phyloP scores from a whole-genome alignment of 2,329 filamentous ascomycete species.

The Dissoconium aciculare region DNA sequence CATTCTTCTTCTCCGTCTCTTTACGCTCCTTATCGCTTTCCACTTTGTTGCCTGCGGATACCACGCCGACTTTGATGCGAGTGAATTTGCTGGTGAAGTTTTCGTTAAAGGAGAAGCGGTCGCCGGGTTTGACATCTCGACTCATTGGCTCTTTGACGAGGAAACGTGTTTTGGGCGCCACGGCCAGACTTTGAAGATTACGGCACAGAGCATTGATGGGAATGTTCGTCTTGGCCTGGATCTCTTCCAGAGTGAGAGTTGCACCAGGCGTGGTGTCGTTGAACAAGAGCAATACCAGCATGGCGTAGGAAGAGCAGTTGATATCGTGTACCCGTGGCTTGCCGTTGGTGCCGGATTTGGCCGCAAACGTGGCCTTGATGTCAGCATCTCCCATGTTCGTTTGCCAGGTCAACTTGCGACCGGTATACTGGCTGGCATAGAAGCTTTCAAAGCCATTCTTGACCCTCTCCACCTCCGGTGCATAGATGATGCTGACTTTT shows the following conservation, averaged over 20 bases:
- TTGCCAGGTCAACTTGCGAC: constrained; percentile 76
- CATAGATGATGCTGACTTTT: constrained; percentile 52
- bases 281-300: constrained; percentile 80
- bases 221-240: constrained; percentile 70
- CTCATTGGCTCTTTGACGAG: constrained; percentile 65
- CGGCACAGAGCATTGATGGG: constrained; percentile 57
- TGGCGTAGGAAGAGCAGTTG: constrained; percentile 81
- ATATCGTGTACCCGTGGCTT: constrained; percentile 63
- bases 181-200: constrained; percentile 65
- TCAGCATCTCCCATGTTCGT: constrained; percentile 68
- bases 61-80: constrained; percentile 78
- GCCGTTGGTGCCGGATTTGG: constrained; percentile 56
- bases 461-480: constrained; percentile 55
- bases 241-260: constrained; percentile 48
- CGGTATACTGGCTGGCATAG: constrained; percentile 76
- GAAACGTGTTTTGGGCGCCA: constrained; percentile 69
- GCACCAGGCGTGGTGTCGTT: constrained; percentile 50
- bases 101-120: constrained; percentile 70
- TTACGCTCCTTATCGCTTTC: constrained; percentile 55
- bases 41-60: constrained; percentile 67
- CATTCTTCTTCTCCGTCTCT: constrained; percentile 61
- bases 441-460: constrained; percentile 78
- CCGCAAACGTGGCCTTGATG: constrained; percentile 63
- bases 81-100: constrained; percentile 68
- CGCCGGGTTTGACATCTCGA: constrained; percentile 60